Conservation (phyloP, 1,139 yeast genomes). For the Diutina rugosa region DNA sequence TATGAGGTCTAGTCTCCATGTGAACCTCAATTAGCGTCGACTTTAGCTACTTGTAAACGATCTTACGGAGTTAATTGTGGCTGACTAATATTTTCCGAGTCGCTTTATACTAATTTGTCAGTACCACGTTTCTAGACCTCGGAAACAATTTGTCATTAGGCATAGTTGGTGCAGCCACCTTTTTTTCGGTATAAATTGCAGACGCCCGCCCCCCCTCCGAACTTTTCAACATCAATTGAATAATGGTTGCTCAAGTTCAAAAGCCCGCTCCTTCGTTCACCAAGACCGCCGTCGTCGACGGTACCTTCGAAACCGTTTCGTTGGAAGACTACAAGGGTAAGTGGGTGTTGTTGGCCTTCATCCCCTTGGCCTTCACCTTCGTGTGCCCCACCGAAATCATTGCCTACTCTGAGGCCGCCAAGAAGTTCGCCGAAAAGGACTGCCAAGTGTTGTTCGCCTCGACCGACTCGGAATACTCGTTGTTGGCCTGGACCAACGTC, state of each 20-base stretch:
- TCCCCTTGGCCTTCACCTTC: slow-evolving; percentile 97
- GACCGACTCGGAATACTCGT: slow-evolving; percentile 94
- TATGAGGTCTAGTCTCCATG: too few relatives aligned
- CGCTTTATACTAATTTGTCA: not conserved
- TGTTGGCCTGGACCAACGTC: slow-evolving; percentile 96
- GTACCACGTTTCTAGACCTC: not conserved
- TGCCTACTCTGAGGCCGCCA: slow-evolving; percentile 92
- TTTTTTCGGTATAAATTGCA: not conserved
- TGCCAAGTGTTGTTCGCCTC: slow-evolving; percentile 90
- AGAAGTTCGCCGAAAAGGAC: slow-evolving; percentile 78
- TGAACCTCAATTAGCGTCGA: not conserved
- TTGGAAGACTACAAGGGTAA: slow-evolving; percentile 94
- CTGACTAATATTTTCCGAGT: not conserved
- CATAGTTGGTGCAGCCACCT: not conserved
- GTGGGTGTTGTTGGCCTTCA: slow-evolving; percentile 93
- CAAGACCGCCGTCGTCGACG: slow-evolving; percentile 95
- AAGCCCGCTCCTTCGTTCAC: slow-evolving; percentile 93
- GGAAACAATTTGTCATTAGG: not conserved
- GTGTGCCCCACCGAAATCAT: slow-evolving; percentile 98
- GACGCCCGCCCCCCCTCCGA: not conserved
- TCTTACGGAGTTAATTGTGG: not conserved
- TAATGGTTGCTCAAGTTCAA: slow-evolving; percentile 83
- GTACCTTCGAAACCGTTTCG: slow-evolving; percentile 86
- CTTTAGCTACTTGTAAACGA: not conserved
- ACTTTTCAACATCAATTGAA: not conserved